phyloP scores from a whole-genome alignment of 2,329 filamentous ascomycete species.

The Penicillium sp. region DNA sequence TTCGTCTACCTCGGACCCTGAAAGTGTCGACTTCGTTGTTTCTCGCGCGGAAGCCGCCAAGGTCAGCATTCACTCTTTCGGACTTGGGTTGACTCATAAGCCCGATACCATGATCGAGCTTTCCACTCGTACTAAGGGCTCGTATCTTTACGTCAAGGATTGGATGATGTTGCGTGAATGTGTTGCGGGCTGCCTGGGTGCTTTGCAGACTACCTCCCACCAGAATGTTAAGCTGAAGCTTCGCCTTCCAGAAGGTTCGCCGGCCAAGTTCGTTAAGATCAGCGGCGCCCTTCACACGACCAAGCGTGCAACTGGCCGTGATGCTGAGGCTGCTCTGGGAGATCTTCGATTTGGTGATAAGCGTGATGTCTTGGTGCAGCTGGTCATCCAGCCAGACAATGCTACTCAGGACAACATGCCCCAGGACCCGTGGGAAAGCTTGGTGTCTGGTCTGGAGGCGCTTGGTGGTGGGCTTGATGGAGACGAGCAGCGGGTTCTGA shows the following conservation, averaged over 20 bases:
- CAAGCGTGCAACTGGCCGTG: conserved; percentile 89
- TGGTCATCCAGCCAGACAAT: conserved; percentile 86
- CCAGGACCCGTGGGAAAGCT: conserved; percentile 94
- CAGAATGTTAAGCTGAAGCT: conserved; percentile 97
- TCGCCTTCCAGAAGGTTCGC: conserved; percentile 89
- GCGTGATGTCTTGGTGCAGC: conserved; percentile 86
- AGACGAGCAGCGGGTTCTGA: conserved; percentile 77
- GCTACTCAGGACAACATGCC: conserved; percentile 78
- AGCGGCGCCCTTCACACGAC: conserved; percentile 94
- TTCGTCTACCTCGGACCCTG: conserved; percentile 87
- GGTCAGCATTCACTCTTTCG: conserved; percentile 95
- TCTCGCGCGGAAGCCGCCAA: conserved; percentile 96
- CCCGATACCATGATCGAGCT: conserved; percentile 98
- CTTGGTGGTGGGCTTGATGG: conserved; percentile 82
- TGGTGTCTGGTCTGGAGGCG: conserved; percentile 91
- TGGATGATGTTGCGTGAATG: conserved; percentile 99
- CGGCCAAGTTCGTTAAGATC: conserved; percentile 98
- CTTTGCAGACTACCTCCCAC: conserved; percentile 91
- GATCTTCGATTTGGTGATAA: conserved; percentile 96
- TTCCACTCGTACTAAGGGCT: conserved; percentile 91
- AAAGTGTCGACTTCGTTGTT: conserved; percentile 96
- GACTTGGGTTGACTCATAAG: conserved; percentile 93
- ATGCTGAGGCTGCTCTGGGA: conserved; percentile 87
- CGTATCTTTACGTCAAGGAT: conserved; percentile 97
- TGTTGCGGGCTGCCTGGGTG: conserved; percentile 85